Evolutionary conservation across 2,329 filamentous ascomycete species (phyloP), one percentile per base, ranked within the genome.

Genomic region (Aspergillus aculeatus): DNA sequence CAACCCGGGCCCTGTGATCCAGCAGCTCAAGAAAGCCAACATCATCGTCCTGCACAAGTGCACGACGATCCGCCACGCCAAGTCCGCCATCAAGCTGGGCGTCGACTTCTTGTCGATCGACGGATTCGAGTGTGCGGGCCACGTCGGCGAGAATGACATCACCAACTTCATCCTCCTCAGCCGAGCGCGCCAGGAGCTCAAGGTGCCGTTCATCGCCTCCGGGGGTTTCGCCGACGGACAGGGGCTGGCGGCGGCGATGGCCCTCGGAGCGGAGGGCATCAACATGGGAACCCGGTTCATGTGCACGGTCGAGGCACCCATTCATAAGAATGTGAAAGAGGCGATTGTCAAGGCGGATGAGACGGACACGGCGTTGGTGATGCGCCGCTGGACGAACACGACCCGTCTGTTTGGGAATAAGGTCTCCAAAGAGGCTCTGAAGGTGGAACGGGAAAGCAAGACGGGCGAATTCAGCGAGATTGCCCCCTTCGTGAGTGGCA

Each of bases 271-370:
- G 0, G 91, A 91, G 75, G 95, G 95, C 64, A 88, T 98, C 79
- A 99, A 99, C 80, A 99, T 99, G 95, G 95, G 95, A 59, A 99
- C 95, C 10, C 84, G 95, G 47, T 99, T 98, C 81, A 96, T 99
- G 91, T 94, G 90, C 80, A 98, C 95, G 0, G 83, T 94, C 49
- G 95, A 98, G 78, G 88, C 93, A 16, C 95, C 95, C 0, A 90
- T 99, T 64, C 95, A 99, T 79, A 75, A 86, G 52, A 96, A 96
- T 67, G 92, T 99, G 81, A 99, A 99, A 84, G 84, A 96, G 76
- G 84, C 90, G 67, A 99, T 99, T 71, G 92, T 97, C 54, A 84
- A 86, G 57, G 90, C 93, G 1, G 84, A 92, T 64, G 95, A 99
- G 82, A 92, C 90, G 23, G 92, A 98, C 76, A 99, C 95, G 0